Base-by-base conservation (phyloP, 2,329 filamentous ascomycete species). In the Pseudocercospora musae region DNA sequence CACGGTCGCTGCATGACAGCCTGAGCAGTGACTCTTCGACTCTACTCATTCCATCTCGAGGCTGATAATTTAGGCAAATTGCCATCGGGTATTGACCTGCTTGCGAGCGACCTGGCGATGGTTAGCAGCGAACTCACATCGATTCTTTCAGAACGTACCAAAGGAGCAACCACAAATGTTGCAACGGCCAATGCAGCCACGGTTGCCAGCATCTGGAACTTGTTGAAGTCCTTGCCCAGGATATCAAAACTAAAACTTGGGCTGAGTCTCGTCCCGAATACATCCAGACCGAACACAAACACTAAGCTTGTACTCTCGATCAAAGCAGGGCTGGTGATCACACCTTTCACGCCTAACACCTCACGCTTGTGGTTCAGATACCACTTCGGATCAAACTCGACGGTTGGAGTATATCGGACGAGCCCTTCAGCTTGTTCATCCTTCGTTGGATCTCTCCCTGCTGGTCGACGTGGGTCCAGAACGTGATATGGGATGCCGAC, bases 261-360 rank as follows among this genome's bases (percentile, higher is more conserved):
- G n/a, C 89, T 86, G 10, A 96, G 85, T 57, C 92, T 83, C 0
- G 92, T 94, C 13, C 90, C 92, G 68, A 96, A 99, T 1, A 98
- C 80, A 75, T 99, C 95, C 13, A 92, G 76, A 3, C 95, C 95
- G 72, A 90, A 96, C 0, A 92, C 92, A 71, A 97, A 89, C 11
- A 99, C 84, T 59, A 98, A 76, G 71, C 90, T 94, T 0, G 95
- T 98, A 78, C 93, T 97, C 80, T 99, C 95, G 29, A 99, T 84
- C 4, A 92, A 76, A 1, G 92, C 90, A 0, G 93, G 90, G 18
- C 85, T 85, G 0, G 92, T 87, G 29, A 94, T 84, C 20, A 98
- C 86, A 50, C 85, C 80, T 63, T 84, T 81, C 46, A 96, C 84
- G 5, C 92, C 92, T 1, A 93, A 63, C 0, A 98, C 85, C 66